Evolutionary conservation across 164 flowering plant genomes (phyloP), one percentile per base, ranked within the genome.

Genomic region (Stephania yunnanensis): DNA sequence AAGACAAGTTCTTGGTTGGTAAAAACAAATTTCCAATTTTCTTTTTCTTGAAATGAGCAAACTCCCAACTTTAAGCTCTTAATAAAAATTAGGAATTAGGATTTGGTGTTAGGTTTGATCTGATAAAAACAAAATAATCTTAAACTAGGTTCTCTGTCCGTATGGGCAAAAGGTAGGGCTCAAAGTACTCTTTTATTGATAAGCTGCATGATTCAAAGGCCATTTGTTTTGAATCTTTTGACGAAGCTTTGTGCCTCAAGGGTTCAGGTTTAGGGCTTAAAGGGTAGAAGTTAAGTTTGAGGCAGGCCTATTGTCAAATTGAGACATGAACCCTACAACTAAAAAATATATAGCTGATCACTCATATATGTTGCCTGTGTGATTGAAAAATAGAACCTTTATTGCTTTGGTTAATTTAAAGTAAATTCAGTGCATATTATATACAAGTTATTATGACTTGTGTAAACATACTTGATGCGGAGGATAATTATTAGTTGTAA

Each of bases 301-400:
- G 50, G 46, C 17, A 44, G 84, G 72, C 84, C 81, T 80, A 72
- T 72, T 1, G 81, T 73, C 78, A 71, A 72, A 31, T 25, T 84
- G 89, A 87, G 84, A 80, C 83, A 65, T 50, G 80, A 85, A 7
- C 92, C 65, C 80, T 65, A 17, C 86, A 89, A 80, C 91, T 83
- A 12, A 30, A 9, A 71, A 15, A 2, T 71, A 55, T 46, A 71
- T 53, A 71, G 12, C 46, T 17, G 31, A 48, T 10, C 15, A 7
- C 30, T 70, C 46, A 46, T 46, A 5, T 46, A 15, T 46, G 15
- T 70, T 17, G 9, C 5, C n/a, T 6, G 15, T 9, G 25, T 5
- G 15, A 67, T 22, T 20, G 8, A n/a, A 67, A 67, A 10, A 22
- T 10, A 12, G 46, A 13, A 4, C 19, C 10, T 53, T 53, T 2